Evolutionary conservation across 352 stramenopile genomes (phyloP), one percentile per base, ranked within the genome.

Genomic region (Phytophthora pini): DNA sequence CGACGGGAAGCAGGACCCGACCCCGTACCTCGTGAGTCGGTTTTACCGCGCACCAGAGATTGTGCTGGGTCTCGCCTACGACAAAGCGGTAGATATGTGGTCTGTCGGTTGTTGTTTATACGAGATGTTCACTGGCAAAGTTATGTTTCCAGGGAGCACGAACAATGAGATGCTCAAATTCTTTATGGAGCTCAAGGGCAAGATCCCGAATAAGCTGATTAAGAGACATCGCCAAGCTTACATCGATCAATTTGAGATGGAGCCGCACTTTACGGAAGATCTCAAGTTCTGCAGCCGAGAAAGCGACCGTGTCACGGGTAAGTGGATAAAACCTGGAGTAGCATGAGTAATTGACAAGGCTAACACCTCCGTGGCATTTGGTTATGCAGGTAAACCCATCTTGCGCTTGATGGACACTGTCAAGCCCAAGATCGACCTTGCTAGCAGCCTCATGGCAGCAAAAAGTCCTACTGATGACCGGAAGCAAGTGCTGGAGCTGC

Each of bases 41-140:
- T 99, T 99, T 73, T 99, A 99, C 78, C 94, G 98, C 52, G 97
- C 97, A 17, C 98, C 97, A 2, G 97, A 99, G 77, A 94, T 97
- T 40, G 88, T 97, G 61, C 71, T 97, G 43, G 90, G 91, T 43
- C 77, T 97, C 27, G 54, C 77, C 24, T 99, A 98, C 73, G 96
- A 99, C 77, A 89, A 92, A 70, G 85, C 94, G 50, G 94, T 99
- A 77, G 98, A 99, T 88, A 90, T 99, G 60, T 99, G 97, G 97
- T 98, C 88, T 82, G 82, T 99, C 55, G 94, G 95, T 47, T 98
- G 97, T 56, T 98, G 97, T 56, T 80, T 99, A 32, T 98, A 93
- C 56, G 98, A 99, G 72, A 90, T 99, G 61, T 99, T 99, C 82
- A 98, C 98, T 60, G 98, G 98, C 20, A 93, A 96, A 72, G 93